A percentile compares a stretch with the other conserved stretches of the same genome.
These are phyloP conservation scores for Debaryomyces sp. DNA, from an alignment of 1,139 yeast genomes.

Conservation along the genomic window DNA sequence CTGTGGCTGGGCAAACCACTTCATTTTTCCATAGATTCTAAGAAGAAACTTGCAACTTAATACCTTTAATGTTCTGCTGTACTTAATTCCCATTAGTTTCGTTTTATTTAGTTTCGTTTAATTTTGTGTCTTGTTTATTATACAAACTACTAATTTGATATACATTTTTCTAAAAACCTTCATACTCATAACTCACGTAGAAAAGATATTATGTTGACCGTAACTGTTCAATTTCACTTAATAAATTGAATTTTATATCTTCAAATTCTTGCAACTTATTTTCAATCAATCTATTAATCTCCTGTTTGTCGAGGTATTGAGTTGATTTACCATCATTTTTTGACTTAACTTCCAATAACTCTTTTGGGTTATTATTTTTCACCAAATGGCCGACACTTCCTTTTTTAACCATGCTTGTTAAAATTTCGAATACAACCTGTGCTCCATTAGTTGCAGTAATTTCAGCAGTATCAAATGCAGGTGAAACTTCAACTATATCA, in stretches of 20 bases:
- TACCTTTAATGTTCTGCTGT: not conserved
- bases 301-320: conserved; percentile 7
- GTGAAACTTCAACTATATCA: conserved; percentile 78
- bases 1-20: not conserved
- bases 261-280: conserved; percentile 20
- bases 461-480: conserved; percentile 73
- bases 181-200: not conserved
- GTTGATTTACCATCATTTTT: conserved; percentile 3
- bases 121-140: not conserved
- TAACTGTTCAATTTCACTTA: conserved; percentile 17
- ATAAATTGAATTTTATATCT: conserved; percentile 15
- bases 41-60: not conserved
- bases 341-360: conserved; percentile 6
- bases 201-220: not conserved
- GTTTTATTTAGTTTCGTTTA: not conserved
- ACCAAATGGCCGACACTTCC: conserved; percentile 31
- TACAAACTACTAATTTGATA: not conserved
- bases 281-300: conserved; percentile 10
- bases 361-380: conserved; percentile 5
- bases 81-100: not conserved
- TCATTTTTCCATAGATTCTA: not conserved
- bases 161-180: not conserved
- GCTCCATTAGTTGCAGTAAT: conserved; percentile 78
- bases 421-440: conserved; percentile 68
- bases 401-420: conserved; percentile 73